Base-by-base conservation (phyloP, 2,329 filamentous ascomycete genomes). In the Dactylonectria macrodidyma region DNA sequence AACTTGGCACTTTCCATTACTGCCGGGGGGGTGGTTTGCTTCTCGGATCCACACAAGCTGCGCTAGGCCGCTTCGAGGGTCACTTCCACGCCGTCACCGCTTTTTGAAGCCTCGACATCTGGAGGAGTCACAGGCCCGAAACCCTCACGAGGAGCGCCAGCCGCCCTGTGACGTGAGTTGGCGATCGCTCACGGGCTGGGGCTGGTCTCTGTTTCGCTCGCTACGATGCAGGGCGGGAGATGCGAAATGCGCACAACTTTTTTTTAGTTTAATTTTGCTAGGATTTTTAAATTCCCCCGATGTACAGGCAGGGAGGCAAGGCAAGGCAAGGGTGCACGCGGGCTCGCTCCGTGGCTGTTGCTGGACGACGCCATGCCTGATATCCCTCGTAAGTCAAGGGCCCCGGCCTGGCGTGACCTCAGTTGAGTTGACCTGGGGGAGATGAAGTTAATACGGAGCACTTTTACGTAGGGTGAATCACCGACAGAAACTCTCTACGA, bases 31-130 rank as follows among this genome's bases (percentile, higher is more conserved):
- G 50, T 34, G 26, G 26, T 30, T 30, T 30, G 26, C 26, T 30
- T 3, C 47, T 30, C 19, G 10, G 57, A 52, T 26, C 63, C 64
- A 66, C 64, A n/a, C 16, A 55, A 33, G 47, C 16, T 10, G 50
- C 51, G 62, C 73, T 74, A 76, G 48, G 22, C 70, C 60, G 47
- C 22, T 69, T 67, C 62, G 56, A 62, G 67, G 60, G 55, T 52
- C 19, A 55, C 71, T 59, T 67, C 62, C 55, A 71, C 65, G 51
- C 65, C 73, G 74, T 76, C 74, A 76, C 74, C 74, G 74, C 74
- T 76, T 65, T 76, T 76, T 76, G 74, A 57, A 72, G 67, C 67
- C 58, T 70, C 36, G 30, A 54, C 22, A 22, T 22, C 48, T 65
- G 8, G 58, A 64, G 62, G 65, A 67, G 60, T 67, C 54, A 64